Evolutionary conservation across 768 basidiomycete species (phyloP), one percentile per base, ranked within the genome.

Genomic region (Cubamyces sp.): DNA sequence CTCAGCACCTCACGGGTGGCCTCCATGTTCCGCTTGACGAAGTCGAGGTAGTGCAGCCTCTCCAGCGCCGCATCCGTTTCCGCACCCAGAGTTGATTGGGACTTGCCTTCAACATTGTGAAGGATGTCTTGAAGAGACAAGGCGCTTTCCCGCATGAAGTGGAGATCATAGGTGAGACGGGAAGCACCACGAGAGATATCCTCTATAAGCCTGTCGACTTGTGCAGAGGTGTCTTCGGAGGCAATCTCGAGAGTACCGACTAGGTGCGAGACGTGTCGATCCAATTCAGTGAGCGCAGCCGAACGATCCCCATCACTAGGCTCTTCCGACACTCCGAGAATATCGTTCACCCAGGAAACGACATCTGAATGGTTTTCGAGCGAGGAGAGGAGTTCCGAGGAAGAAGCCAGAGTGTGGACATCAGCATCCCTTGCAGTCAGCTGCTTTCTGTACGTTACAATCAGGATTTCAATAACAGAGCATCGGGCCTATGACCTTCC

Each of bases 121-220:
- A 99, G 78, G 9, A 85, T 77, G 28, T 77, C 78, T 62, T 91
- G 90, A 23, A 98, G 81, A 3, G 90, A 83, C 18, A 90, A 75
- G 0, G 96, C 95, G 34, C 89, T 87, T 69, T 98, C 96, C 45
- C 92, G 89, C 87, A 98, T 96, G 78, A 97, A 97, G 72, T 98
- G 96, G 39, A 99, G 81, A 75, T 98, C 97, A 73, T 97, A 98
- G 1, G 92, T 87, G 48, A 99, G 82, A 41, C 97, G 85, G 14
- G 97, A 94, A 21, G 98, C 88, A 5, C 88, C 85, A 51, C 95
- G 86, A 2, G 96, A 94, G 45, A 98, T 92, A 71, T 98, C 95
- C 70, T 94, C 90, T 61, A 99, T 95, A 48, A 87, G 85, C 63
- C 87, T 87, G 73, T 98, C 97, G 58, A 98, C 84, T 54, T 90